Conservation (phyloP, 331 rosid species). For the Quercus lobata region DNA sequence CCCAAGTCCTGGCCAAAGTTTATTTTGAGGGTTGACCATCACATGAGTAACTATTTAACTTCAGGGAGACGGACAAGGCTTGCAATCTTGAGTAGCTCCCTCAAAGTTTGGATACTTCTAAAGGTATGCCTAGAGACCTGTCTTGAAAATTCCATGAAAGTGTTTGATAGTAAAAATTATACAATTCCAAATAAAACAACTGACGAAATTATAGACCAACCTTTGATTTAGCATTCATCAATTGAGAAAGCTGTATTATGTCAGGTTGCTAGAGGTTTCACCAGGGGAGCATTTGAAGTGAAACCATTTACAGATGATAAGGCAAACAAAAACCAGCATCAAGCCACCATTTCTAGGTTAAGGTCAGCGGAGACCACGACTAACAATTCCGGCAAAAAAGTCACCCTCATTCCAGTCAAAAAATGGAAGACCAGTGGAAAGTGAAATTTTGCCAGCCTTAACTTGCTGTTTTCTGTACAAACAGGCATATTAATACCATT, state of each 20-base stretch:
- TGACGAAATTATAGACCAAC: background rate
- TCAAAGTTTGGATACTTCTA: constrained; percentile 87
- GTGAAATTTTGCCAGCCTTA: constrained; percentile 19
- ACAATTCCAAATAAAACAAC: background rate
- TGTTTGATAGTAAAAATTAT: background rate
- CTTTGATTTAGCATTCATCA: background rate
- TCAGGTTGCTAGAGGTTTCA: constrained; percentile 94
- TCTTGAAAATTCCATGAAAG: constrained; percentile 8
- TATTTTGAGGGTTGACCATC: constrained; percentile 75
- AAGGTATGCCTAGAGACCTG: constrained; percentile 51
- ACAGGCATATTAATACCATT: background rate
- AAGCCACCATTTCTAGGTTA: constrained; percentile 52
- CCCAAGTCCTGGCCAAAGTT: constrained; percentile 94
- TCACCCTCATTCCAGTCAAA: constrained; percentile 64
- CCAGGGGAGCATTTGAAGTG: constrained; percentile 81
- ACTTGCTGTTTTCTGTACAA: background rate
- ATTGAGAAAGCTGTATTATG: constrained; percentile 18
- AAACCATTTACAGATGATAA: constrained; percentile 60
- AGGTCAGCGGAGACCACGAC: constrained; percentile 46
- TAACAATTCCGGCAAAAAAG: constrained; percentile 38
- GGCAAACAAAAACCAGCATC: constrained; percentile 44
- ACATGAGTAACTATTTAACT: constrained; percentile 81
- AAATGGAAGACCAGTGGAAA: constrained; percentile 63
- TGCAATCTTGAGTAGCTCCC: constrained; percentile 87
- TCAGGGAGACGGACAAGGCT: constrained; percentile 80